These are phyloP conservation scores for Neospermospora avenae DNA, from an alignment of 2,329 filamentous ascomycete genomes.

Conservation along the genomic window DNA sequence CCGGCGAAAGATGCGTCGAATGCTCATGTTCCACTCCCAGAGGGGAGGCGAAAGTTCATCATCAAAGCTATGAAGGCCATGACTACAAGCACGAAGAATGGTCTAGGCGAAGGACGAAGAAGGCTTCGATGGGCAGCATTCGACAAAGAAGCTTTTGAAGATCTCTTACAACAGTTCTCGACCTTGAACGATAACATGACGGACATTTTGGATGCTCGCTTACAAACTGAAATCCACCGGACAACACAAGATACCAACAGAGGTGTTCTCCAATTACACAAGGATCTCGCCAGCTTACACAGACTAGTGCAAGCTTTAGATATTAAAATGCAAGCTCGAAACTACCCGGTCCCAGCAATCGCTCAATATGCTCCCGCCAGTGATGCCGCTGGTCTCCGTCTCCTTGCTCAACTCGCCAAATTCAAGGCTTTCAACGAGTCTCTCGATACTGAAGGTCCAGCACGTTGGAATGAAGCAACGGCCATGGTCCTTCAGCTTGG, in stretches of 20 bases:
- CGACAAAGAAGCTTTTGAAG: constrained; percentile 46
- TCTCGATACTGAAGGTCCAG: constrained; percentile 38
- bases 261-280: constrained; percentile 45
- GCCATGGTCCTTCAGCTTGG: constrained; percentile 41
- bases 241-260: constrained; percentile 48
- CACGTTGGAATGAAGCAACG: constrained; percentile 37
- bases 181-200: constrained; percentile 48
- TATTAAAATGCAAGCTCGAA: constrained; percentile 40
- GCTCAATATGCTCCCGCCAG: constrained; percentile 27
- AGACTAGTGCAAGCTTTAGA: constrained; percentile 45
- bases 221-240: constrained; percentile 46
- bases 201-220: constrained; percentile 44
- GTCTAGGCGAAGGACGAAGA: constrained; percentile 24
- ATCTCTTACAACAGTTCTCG: constrained; percentile 43
- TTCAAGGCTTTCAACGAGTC: constrained; percentile 51
- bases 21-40: constrained; percentile 44
- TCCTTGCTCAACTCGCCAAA: constrained; percentile 44
- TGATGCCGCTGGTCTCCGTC: constrained; percentile 40
- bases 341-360: constrained; percentile 9
- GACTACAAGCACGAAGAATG: constrained; percentile 37
- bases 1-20: constrained; percentile 44
- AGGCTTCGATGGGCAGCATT: constrained; percentile 45
- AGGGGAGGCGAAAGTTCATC: constrained; percentile 42
- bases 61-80: constrained; percentile 42
- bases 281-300: constrained; percentile 44